These are phyloP conservation scores for Dothideomycetes sp. DNA, from an alignment of 2,329 filamentous ascomycete genomes.

Conservation along the genomic window DNA sequence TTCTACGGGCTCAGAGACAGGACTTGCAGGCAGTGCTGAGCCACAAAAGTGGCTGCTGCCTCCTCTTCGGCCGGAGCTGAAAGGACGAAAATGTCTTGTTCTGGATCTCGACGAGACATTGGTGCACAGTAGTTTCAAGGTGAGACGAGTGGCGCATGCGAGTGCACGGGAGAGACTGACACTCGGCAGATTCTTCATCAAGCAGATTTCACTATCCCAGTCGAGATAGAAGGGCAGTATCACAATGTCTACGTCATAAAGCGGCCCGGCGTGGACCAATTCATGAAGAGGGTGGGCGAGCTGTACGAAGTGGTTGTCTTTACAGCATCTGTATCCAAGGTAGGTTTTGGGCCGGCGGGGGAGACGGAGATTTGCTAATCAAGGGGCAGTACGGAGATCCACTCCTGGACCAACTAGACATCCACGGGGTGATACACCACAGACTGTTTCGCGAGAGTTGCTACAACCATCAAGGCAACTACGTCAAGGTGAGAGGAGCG, in stretches of 20 bases:
- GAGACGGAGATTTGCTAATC: no score
- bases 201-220: slow-evolving; percentile 96
- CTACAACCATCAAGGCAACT: slow-evolving; percentile 98
- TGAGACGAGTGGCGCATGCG: slow-evolving; percentile 28
- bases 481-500: slow-evolving; percentile 59
- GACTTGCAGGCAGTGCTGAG: slow-evolving; percentile 28
- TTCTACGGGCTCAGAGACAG: slow-evolving; percentile 14
- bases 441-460: slow-evolving; percentile 95
- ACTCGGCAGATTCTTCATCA: slow-evolving; percentile 74
- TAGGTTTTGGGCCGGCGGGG: slow-evolving; percentile 31
- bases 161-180: slow-evolving; percentile 7
- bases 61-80: slow-evolving; percentile 66
- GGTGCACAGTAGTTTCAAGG: slow-evolving; percentile 98
- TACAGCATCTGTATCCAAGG: slow-evolving; percentile 96
- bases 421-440: slow-evolving; percentile 93
- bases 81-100: slow-evolving; percentile 86
- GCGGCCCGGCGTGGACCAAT: slow-evolving; percentile 93
- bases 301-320: slow-evolving; percentile 98
- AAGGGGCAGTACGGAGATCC: slow-evolving; percentile 94
- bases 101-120: slow-evolving; percentile 93
- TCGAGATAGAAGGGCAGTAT: slow-evolving; percentile 97
- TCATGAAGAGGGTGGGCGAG: slow-evolving; percentile 97
- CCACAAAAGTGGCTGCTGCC: slow-evolving; percentile 65
- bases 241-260: slow-evolving; percentile 99
- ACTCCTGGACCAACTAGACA: slow-evolving; percentile 89